phyloP scores from a whole-genome alignment of 2,329 filamentous ascomycete species.

The Calonectria henricotiae region DNA sequence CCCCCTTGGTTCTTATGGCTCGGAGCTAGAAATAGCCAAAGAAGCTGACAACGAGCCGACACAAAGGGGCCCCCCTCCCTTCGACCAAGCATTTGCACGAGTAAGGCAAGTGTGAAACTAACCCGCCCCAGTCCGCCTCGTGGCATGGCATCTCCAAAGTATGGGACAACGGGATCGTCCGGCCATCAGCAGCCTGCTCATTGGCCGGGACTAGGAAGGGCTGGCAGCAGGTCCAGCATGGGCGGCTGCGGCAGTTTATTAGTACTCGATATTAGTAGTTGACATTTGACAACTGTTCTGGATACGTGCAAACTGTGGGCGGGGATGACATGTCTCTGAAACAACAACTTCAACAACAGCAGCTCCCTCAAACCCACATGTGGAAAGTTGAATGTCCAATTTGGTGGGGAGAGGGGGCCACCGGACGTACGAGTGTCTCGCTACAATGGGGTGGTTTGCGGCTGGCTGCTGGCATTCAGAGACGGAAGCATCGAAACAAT shows the following conservation, averaged over 20 bases:
- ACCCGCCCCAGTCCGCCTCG: conserved; percentile 5
- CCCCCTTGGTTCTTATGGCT: too few species aligned
- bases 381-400: not conserved
- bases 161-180: conserved; percentile 16
- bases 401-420: not conserved
- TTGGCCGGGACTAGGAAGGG: conserved; percentile 1
- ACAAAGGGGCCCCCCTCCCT: not conserved
- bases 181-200: not conserved
- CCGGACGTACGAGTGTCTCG: not conserved
- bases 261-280: too few species aligned
- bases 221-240: not conserved
- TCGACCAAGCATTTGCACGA: conserved; percentile 16
- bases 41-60: conserved; percentile 2
- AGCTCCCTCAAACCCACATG: not conserved
- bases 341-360: not conserved
- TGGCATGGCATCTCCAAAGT: conserved; percentile 14
- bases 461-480: not conserved
- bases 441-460: not conserved
- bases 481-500: conserved; percentile 6
- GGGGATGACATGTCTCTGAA: not conserved
- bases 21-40: not conserved
- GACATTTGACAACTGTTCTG: too few species aligned
- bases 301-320: too few species aligned
- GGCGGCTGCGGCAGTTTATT: too few species aligned
- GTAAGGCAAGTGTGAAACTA: conserved; percentile 19